Evolutionary conservation across 257 asterid genomes (phyloP).

Genomic region (Salvia hispanica): DNA sequence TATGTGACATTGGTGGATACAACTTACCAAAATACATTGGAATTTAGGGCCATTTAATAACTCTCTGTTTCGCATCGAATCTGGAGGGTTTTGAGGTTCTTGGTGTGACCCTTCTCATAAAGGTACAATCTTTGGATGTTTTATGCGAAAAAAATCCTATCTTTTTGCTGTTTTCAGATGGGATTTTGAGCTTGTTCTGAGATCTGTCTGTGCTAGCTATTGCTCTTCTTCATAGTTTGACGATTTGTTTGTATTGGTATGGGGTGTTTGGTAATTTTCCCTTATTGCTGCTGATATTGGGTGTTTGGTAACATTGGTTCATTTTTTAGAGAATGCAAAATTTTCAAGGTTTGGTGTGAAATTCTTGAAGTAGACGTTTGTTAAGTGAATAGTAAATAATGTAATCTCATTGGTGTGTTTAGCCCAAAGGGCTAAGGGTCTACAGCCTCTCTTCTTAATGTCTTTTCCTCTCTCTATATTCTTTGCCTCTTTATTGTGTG

Average conservation of each 20-base stretch:
- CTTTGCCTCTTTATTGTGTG: slow-evolving; percentile 5
- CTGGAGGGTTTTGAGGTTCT: slow-evolving; percentile 39
- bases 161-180: not conserved
- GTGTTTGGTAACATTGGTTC: slow-evolving; percentile 31
- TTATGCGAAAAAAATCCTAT: not conserved
- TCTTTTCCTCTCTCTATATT: slow-evolving; percentile 25
- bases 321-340: not conserved
- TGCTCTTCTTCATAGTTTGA: slow-evolving; percentile 9
- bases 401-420: slow-evolving; percentile 28
- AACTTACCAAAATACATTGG: not conserved
- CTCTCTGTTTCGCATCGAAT: slow-evolving; percentile 30
- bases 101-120: slow-evolving; percentile 38
- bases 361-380: slow-evolving; percentile 23
- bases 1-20: slow-evolving; percentile 31
- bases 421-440: slow-evolving; percentile 28
- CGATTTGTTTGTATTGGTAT: slow-evolving; percentile 12
- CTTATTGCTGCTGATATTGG: no score
- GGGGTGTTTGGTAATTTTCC: slow-evolving; percentile 26
- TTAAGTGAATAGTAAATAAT: slow-evolving; percentile 24
- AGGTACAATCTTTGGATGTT: slow-evolving; percentile 46
- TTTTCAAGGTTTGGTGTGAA: slow-evolving; percentile 34
- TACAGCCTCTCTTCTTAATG: slow-evolving; percentile 25
- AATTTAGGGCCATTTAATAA: not conserved
- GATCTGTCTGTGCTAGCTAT: slow-evolving; percentile 44
- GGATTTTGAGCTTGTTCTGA: slow-evolving; percentile 35